Conservation (phyloP, 2,329 filamentous ascomycete genomes). For the Calonectria pauciramosa region DNA sequence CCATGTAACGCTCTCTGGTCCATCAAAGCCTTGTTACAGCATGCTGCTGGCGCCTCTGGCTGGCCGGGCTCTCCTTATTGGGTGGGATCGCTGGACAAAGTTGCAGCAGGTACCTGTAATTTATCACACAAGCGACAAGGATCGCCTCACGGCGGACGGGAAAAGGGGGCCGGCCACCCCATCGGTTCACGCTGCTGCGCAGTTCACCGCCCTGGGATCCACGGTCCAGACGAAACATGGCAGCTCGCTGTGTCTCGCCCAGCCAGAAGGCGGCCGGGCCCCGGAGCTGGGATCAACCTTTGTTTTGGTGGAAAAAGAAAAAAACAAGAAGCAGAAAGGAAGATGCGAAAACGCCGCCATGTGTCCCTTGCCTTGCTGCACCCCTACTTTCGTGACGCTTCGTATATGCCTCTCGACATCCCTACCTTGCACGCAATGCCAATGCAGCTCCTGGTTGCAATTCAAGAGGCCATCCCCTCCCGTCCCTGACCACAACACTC, state of each 20-base stretch:
- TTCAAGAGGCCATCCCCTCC: neutral
- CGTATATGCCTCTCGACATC: neutral
- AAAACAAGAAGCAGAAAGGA: neutral
- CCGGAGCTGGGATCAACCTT: constrained; percentile 15
- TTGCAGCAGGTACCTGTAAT: constrained; percentile 44
- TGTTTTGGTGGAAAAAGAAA: neutral
- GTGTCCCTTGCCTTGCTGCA: neutral
- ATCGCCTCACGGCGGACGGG: constrained; percentile 33
- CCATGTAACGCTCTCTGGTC: neutral
- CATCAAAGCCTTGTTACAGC: neutral
- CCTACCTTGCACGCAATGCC: neutral
- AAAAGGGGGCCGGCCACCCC: constrained; percentile 42
- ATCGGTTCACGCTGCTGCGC: constrained; percentile 27
- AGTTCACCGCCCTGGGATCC: constrained; percentile 32
- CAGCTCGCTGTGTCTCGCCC: neutral
- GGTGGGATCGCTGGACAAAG: constrained; percentile 34
- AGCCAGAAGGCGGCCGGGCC: neutral
- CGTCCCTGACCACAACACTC: neutral
- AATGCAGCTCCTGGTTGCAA: neutral
- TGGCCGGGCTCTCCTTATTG: constrained; percentile 33
- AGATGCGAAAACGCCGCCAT: neutral
- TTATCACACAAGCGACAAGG: constrained; percentile 39
- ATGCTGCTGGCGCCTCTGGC: constrained; percentile 15
- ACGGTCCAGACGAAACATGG: constrained; percentile 21
- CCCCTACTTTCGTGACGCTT: neutral